phyloP scores from a whole-genome alignment of 2,329 filamentous ascomycete genomes.

The Venturia aucupariae region DNA sequence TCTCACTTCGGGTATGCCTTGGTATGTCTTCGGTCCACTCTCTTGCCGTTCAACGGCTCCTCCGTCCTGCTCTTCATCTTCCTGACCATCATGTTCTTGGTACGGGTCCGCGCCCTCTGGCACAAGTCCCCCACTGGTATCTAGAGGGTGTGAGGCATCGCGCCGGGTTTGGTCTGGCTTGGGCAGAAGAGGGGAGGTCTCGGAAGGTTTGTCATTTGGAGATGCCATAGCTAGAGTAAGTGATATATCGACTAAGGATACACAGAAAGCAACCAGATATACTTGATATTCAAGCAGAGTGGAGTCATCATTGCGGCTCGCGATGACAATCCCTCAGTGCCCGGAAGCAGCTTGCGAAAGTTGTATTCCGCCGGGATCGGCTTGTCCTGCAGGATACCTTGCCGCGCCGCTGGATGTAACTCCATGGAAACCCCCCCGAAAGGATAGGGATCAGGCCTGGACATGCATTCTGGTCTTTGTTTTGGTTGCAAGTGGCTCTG shows the following conservation, averaged over 20 bases:
- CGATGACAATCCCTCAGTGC: background rate
- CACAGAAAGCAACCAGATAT: background rate
- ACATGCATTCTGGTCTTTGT: background rate
- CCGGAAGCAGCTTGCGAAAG: conserved; percentile 2
- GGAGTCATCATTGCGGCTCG: background rate
- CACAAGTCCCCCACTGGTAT: conserved; percentile 22
- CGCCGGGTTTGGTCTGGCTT: conserved; percentile 17
- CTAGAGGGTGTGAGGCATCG: conserved; percentile 18
- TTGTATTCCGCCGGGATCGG: background rate
- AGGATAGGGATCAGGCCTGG: background rate
- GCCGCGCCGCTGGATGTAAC: background rate
- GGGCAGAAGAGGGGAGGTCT: conserved; percentile 39
- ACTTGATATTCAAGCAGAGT: background rate
- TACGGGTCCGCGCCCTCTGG: conserved; percentile 20
- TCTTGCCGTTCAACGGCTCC: conserved; percentile 21
- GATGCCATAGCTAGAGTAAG: background rate
- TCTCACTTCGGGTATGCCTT: conserved; percentile 40
- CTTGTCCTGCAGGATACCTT: background rate
- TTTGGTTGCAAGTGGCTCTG: background rate
- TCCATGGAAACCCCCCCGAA: background rate
- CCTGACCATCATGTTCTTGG: conserved; percentile 19
- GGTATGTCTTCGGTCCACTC: conserved; percentile 20
- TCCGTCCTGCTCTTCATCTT: conserved; percentile 24
- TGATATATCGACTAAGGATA: background rate
- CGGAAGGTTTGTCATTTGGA: conserved; percentile 22